These are phyloP conservation scores for Claviceps sp. DNA, from an alignment of 2,329 filamentous ascomycete species.

Conservation along the genomic window DNA sequence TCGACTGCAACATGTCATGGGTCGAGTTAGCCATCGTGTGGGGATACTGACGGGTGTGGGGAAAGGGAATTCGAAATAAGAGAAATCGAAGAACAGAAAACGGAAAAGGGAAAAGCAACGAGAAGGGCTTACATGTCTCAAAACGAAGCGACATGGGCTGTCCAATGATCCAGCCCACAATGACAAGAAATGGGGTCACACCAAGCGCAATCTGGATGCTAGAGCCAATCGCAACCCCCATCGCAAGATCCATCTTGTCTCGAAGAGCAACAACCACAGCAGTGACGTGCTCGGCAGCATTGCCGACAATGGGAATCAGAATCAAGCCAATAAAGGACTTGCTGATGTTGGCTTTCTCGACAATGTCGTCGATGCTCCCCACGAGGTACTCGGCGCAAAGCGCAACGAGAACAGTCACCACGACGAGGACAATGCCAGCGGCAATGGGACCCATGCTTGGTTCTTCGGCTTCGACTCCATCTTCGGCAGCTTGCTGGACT, in stretches of 20 bases:
- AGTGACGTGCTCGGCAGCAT: constrained; percentile 70
- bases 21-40: not conserved
- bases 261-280: constrained; percentile 67
- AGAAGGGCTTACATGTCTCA: constrained; percentile 36
- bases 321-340: constrained; percentile 74
- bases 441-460: constrained; percentile 48
- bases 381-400: constrained; percentile 68
- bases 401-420: constrained; percentile 57
- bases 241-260: constrained; percentile 62
- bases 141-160: constrained; percentile 68
- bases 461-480: constrained; percentile 28
- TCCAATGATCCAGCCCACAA: constrained; percentile 65
- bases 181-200: constrained; percentile 67
- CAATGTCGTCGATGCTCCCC: constrained; percentile 60
- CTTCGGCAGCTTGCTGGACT: constrained; percentile 29
- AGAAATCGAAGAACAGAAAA: too few relatives aligned
- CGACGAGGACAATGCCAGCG: constrained; percentile 51
- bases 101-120: not conserved
- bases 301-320: constrained; percentile 66
- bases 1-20: constrained; percentile 34
- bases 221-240: constrained; percentile 70
- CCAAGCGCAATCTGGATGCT: constrained; percentile 74
- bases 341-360: constrained; percentile 56
- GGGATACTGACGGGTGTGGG: too few relatives aligned
- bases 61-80: too few relatives aligned